Base-by-base conservation (phyloP, 202 grass and related monocot genomes). In the Panicum virgatum region DNA sequence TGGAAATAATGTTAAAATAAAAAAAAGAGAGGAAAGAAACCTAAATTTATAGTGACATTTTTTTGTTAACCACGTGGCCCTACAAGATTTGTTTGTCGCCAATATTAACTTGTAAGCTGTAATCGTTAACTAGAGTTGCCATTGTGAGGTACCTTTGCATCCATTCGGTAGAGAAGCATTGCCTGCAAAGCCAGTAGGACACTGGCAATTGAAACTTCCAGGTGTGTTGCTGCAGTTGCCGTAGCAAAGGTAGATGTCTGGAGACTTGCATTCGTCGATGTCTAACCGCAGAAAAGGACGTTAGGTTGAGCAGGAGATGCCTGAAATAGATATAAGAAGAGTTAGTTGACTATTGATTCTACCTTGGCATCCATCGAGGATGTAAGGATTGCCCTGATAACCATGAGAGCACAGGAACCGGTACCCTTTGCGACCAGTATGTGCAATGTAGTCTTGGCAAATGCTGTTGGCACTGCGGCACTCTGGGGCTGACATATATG, bases 361-460 rank as follows among this genome's bases (percentile, higher is more conserved):
- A 53, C 69, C 84, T 12, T 80, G 8, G 48, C 77, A 80, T 79
- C 69, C 84, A 60, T 58, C 1, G 47, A 0, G 15, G 46, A 75
- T 7, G 44, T 86, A 86, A 7, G 84, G 84, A 74, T 86, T 86
- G 1, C 84, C 84, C 7, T 53, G 50, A 8, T 53, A 53, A n/a
- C 50, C 50, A 20, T n/a, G 0, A 9, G 14, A 19, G 50, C 77
- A 86, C 9, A 0, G 2, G 20, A 69, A 81, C 1, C 5, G 13
- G 27, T 62, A 62, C 1, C 59, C 59, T 0, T 1, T 5, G 45
- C 5, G 30, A 7, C 50, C 19, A n/a, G 4, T 6, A 18, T 53
- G 50, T 3, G 50, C 0, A 50, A 18, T 1, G 5, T 5, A 20
- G 5, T 65, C 18, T 7, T 2, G 59, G 26, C 80, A 83, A 27